A percentile compares a stretch with the other conserved stretches of the same genome.
phyloP scores from a whole-genome alignment of 306 rosid genomes.

The peach (Prunus persica) region Prunus_persica_NCBIv2 NC_034011.1:16136501-16137000 shows the following conservation, averaged over 20 bases:
- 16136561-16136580: constrained; percentile 40
- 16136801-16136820: constrained; percentile 43
- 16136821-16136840: constrained; percentile 38
- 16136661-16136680: constrained; percentile 49
- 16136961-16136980: not conserved
- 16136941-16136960: not conserved
- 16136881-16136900: constrained; percentile 39
- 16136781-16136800: constrained; percentile 86
- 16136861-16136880: constrained; percentile 67
- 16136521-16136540: constrained; percentile 40
- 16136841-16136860: constrained; percentile 46
- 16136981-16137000: constrained; percentile 17
- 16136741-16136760: constrained; percentile 35
- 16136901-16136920: not conserved
- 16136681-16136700: constrained; percentile 36
- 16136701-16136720: constrained; percentile 31
- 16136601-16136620: constrained; percentile 29
- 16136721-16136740: constrained; percentile 37
- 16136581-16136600: constrained; percentile 25
- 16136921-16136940: not conserved
- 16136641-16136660: constrained; percentile 46
- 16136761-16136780: constrained; percentile 44
- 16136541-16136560: constrained; percentile 36
- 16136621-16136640: constrained; percentile 41
- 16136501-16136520: constrained; percentile 58